A percentile compares a stretch with the other conserved stretches of the same genome.
These are phyloP conservation scores for Orbilia oligospora DNA, from an alignment of 2,329 filamentous ascomycete species.

Conservation along the genomic window DNA sequence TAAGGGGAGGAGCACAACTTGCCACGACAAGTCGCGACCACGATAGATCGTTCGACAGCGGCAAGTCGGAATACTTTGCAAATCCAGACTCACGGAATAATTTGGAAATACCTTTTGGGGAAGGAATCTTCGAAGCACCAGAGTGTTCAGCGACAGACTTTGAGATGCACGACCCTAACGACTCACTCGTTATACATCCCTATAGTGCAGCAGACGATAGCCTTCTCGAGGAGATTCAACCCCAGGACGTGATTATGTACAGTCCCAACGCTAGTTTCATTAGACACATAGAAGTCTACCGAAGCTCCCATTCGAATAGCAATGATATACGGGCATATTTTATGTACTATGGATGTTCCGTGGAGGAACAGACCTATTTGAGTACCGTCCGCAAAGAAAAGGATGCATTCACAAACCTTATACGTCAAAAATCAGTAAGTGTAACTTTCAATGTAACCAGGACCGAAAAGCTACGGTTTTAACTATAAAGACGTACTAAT, in stretches of 20 bases:
- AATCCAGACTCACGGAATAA: background rate
- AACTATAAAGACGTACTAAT: background rate
- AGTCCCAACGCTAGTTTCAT: conserved; percentile 96
- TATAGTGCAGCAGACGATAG: conserved; percentile 98
- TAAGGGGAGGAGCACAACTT: conserved; percentile 79
- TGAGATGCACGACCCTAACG: conserved; percentile 89
- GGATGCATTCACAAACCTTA: conserved; percentile 93
- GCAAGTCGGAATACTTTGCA: conserved; percentile 70
- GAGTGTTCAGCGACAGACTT: conserved; percentile 95
- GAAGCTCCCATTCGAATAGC: conserved; percentile 90
- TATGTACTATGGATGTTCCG: conserved; percentile 93
- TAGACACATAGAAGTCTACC: conserved; percentile 86
- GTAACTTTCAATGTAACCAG: background rate
- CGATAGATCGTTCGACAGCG: conserved; percentile 82
- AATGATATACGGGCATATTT: conserved; percentile 90
- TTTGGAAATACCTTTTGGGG: conserved; percentile 80
- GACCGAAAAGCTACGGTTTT: background rate
- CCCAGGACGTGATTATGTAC: conserved; percentile 98
- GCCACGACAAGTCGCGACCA: conserved; percentile 65
- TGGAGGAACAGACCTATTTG: conserved; percentile 94
- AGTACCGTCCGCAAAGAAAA: conserved; percentile 93
- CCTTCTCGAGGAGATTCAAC: conserved; percentile 92
- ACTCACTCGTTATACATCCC: conserved; percentile 88
- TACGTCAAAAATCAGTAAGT: conserved; percentile 86
- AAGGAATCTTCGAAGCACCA: conserved; percentile 82